Evolutionary conservation across 108 stramenopile species (phyloP).

Genomic region (Conticribra guillardii): DNA sequence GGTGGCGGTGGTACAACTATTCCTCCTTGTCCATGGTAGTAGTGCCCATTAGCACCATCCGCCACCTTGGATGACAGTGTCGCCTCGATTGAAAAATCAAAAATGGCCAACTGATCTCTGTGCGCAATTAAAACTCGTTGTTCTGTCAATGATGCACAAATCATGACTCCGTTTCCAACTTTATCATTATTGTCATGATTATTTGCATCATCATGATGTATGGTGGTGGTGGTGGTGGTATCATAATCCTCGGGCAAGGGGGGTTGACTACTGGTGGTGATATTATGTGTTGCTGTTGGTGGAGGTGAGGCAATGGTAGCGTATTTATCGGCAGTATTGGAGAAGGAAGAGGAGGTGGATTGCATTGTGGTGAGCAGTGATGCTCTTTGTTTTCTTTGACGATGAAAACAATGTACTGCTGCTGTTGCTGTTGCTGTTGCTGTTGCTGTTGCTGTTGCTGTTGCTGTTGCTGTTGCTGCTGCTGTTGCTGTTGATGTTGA

Average conservation of each 20-base stretch:
- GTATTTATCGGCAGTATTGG: too few species aligned
- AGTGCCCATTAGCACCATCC: neutral
- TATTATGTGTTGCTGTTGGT: neutral
- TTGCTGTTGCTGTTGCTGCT: too few species aligned
- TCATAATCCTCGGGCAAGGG: slow-evolving; percentile 8
- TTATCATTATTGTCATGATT: slow-evolving; percentile 9
- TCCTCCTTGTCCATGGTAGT: neutral
- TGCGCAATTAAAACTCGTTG: slow-evolving; percentile 65
- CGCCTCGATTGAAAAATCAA: slow-evolving; percentile 40
- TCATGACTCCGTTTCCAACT: slow-evolving; percentile 22
- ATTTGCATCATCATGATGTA: neutral
- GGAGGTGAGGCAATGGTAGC: too few species aligned
- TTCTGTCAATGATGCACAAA: slow-evolving; percentile 28
- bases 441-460: too few species aligned
- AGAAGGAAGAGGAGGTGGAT: too few species aligned
- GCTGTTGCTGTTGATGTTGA: too few species aligned
- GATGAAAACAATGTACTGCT: too few species aligned
- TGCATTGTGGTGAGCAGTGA: too few species aligned
- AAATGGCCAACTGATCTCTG: slow-evolving; percentile 71
- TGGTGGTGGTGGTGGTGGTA: slow-evolving; percentile 23
- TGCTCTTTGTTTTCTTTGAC: too few species aligned
- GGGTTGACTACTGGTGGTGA: neutral
- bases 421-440: too few species aligned
- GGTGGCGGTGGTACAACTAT: neutral
- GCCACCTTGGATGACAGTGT: neutral